These are phyloP conservation scores for Pterocarpus santalinus DNA, from an alignment of 306 rosid genomes.

Conservation along the genomic window DNA sequence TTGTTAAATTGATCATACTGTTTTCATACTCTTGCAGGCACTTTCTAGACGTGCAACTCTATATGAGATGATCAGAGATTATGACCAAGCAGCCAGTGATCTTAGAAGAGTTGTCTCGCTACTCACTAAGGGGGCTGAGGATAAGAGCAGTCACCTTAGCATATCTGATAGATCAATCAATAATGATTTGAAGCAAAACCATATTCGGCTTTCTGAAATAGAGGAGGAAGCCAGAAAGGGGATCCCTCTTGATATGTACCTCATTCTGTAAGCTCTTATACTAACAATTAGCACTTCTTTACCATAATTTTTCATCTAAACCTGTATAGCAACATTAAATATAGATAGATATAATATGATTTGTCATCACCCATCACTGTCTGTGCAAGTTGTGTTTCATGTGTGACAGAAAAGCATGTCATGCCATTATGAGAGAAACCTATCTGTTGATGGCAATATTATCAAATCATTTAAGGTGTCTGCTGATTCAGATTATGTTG, in stretches of 20 bases:
- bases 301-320: constrained; percentile 32
- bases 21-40: constrained; percentile 66
- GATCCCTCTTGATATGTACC: constrained; percentile 89
- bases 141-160: constrained; percentile 60
- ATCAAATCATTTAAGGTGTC: constrained; percentile 24
- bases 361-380: neutral
- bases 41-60: constrained; percentile 89
- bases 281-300: neutral
- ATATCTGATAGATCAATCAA: constrained; percentile 67
- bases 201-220: constrained; percentile 71
- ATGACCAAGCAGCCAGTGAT: constrained; percentile 86
- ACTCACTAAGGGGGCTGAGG: constrained; percentile 65
- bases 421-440: neutral
- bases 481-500: constrained; percentile 59
- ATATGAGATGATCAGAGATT: constrained; percentile 88
- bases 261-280: constrained; percentile 75
- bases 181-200: constrained; percentile 84
- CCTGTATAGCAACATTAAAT: too few species aligned
- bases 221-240: constrained; percentile 92
- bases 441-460: constrained; percentile 20
- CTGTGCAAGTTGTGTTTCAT: constrained; percentile 15
- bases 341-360: too few species aligned
- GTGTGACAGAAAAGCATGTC: constrained; percentile 6
- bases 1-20: neutral
- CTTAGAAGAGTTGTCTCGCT: constrained; percentile 75